Conservation (phyloP, 306 rosid genomes). For the Citrullus amarus region DNA sequence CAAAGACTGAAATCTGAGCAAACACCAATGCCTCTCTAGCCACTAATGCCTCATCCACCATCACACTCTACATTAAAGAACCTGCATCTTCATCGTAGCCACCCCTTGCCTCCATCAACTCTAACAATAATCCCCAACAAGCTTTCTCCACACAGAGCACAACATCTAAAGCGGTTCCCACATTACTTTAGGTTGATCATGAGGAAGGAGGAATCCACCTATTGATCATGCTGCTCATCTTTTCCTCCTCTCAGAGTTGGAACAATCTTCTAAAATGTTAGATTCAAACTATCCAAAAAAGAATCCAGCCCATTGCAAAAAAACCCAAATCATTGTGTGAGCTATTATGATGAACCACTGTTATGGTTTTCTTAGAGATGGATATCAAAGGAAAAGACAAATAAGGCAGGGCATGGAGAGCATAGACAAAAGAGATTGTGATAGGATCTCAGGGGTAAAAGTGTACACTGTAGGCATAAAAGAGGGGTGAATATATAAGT, state of each 20-base stretch:
- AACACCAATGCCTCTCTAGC: neutral
- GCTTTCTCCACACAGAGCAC: neutral
- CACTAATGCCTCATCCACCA: neutral
- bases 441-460: no score
- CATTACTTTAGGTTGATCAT: neutral
- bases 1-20: neutral
- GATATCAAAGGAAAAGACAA: neutral
- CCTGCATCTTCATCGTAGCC: neutral
- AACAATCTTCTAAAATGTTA: neutral
- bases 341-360: neutral
- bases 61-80: neutral
- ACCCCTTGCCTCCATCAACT: neutral
- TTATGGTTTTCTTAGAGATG: neutral
- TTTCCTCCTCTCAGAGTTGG: neutral
- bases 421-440: neutral
- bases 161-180: neutral
- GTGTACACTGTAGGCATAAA: no score
- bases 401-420: neutral
- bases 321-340: neutral
- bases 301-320: neutral
- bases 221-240: neutral
- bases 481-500: no score
- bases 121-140: neutral
- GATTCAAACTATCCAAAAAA: neutral
- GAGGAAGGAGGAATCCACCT: neutral